Evolutionary conservation across 768 basidiomycete species (phyloP), one percentile per base, ranked within the genome.

Genomic region (Psilocybe subaeruginosa): DNA sequence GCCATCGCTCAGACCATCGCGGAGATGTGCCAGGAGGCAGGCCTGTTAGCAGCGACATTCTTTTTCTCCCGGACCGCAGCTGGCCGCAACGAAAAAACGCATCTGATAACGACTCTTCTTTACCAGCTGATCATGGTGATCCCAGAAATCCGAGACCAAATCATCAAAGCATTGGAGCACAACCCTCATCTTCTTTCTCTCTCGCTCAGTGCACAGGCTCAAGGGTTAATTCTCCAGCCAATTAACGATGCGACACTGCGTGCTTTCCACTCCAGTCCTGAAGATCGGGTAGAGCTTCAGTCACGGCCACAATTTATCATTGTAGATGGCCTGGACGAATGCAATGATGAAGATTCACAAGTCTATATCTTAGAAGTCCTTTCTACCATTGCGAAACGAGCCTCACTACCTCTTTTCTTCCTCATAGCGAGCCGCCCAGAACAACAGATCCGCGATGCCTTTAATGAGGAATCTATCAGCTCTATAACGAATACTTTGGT

Each of bases 1-100:
- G 67, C 67, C 46, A 64, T 68, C 39, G 62, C 60, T 30, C 62
- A 64, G 37, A 61, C 62, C 23, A 62, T 68, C 9, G 62, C 62
- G 0, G 64, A 68, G 14, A n/a, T 56, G 7, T 66, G 62, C 56
- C n/a, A 50, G 1, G 46, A 49, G 47, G 51, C 30, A 4, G 60
- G 58, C 1, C 30, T 53, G 6, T 37, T 62, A 0, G 62, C 56
- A 11, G 56, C 50, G 1, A 62, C 35, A 16, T 68, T 68, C 64
- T 68, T 68, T 33, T 64, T 68, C 39, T 65, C 63, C n/a, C 48
- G 64, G 16, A 48, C 50, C 1, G 61, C 46, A 2, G 56, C 17
- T 1, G 58, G 50, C 12, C 56, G 64, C 23, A 63, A 61, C 23
- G 52, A 51, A 16, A 54, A 57, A 37, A 54, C 47, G 1, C 8